These are phyloP conservation scores for Thalassiosira mediterranea DNA, from an alignment of 352 stramenopile genomes.

Conservation along the genomic window DNA sequence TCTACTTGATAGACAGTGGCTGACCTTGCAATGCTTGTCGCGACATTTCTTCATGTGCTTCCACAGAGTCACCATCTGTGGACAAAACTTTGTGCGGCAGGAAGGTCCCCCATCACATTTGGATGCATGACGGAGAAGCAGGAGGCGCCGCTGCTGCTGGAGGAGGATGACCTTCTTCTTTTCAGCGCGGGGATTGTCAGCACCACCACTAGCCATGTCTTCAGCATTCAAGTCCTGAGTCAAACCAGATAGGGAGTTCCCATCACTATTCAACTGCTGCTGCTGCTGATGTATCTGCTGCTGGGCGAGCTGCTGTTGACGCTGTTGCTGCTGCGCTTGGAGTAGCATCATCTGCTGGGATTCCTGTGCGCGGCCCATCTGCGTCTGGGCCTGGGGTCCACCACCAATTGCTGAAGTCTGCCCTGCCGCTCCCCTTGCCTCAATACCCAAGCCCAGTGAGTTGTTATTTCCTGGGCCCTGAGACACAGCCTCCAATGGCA, in stretches of 20 bases:
- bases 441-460: too few species aligned
- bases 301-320: slow-evolving; percentile 28
- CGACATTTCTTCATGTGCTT: slow-evolving; percentile 97
- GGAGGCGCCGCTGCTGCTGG: slow-evolving; percentile 91
- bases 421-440: too few species aligned
- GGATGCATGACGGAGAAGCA: slow-evolving; percentile 96
- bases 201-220: too few species aligned
- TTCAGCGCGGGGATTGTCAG: too few species aligned
- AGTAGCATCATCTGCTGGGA: too few species aligned
- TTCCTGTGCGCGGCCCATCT: too few species aligned
- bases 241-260: too few species aligned
- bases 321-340: slow-evolving; percentile 12
- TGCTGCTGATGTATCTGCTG: slow-evolving; percentile 33
- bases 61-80: slow-evolving; percentile 96
- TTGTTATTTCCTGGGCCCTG: too few species aligned
- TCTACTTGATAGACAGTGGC: slow-evolving; percentile 96
- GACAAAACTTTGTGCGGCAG: slow-evolving; percentile 93
- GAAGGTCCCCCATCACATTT: slow-evolving; percentile 90
- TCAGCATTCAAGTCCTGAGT: too few species aligned
- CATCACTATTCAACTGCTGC: too few species aligned
- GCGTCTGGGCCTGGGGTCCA: too few species aligned
- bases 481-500: slow-evolving; percentile 14
- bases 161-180: slow-evolving; percentile 64
- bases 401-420: too few species aligned
- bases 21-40: slow-evolving; percentile 93